Conservation (phyloP, 768 basidiomycete genomes). For the Rhizopogon roseolus region DNA sequence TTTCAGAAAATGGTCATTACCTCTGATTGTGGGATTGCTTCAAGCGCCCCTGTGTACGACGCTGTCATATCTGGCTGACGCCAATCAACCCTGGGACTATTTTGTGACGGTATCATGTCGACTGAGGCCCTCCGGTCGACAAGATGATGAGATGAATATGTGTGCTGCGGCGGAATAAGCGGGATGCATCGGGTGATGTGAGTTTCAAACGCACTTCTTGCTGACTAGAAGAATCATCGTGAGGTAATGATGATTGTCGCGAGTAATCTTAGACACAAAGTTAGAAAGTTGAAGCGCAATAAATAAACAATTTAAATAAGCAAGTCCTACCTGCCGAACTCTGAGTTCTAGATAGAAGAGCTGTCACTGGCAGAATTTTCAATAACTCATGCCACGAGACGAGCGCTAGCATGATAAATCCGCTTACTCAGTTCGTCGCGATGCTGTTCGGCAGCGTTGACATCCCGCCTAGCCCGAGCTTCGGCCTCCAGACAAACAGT, state of each 20-base stretch:
- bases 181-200: slow-evolving; percentile 8
- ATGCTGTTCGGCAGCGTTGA: slow-evolving; percentile 60
- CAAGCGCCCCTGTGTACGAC: slow-evolving; percentile 22
- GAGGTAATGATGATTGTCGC: slow-evolving; percentile 25
- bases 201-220: slow-evolving; percentile 26
- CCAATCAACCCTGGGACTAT: slow-evolving; percentile 30
- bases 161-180: slow-evolving; percentile 16
- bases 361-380: slow-evolving; percentile 24
- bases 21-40: slow-evolving; percentile 29
- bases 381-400: background rate
- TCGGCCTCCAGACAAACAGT: slow-evolving; percentile 67
- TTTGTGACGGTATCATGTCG: slow-evolving; percentile 28
- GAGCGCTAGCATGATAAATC: slow-evolving; percentile 8
- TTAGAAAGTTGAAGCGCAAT: slow-evolving; percentile 12
- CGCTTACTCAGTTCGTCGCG: slow-evolving; percentile 54
- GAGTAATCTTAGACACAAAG: slow-evolving; percentile 23
- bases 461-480: slow-evolving; percentile 59
- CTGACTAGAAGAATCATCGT: slow-evolving; percentile 26
- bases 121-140: slow-evolving; percentile 26
- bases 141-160: slow-evolving; percentile 30
- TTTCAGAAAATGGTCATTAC: slow-evolving; percentile 15
- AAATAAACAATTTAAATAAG: slow-evolving; percentile 4
- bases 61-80: slow-evolving; percentile 28
- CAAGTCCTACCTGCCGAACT: slow-evolving; percentile 26
- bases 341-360: slow-evolving; percentile 31